Conservation (phyloP, 2,329 filamentous ascomycete species). For the Corniculantispora saksenae region DNA sequence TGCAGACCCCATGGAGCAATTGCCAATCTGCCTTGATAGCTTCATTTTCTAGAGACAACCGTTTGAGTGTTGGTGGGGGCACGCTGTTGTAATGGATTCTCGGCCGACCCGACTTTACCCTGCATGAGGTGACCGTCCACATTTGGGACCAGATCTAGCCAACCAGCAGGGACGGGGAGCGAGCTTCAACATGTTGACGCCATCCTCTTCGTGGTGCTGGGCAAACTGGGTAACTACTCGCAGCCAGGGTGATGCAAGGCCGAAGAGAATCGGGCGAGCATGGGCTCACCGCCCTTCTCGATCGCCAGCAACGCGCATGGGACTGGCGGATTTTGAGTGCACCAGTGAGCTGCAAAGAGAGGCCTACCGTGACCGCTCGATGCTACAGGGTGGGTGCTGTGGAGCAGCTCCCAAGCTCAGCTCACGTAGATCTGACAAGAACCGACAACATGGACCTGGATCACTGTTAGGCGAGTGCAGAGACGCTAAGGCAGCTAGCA, state of each 20-base stretch:
- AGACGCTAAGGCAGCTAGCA: background rate
- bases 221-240: background rate
- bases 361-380: background rate
- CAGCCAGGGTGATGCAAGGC: background rate
- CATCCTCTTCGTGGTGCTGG: background rate
- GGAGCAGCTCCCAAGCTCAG: background rate
- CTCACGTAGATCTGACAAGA: conserved; percentile 15
- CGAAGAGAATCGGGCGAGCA: background rate
- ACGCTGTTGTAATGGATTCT: background rate
- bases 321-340: background rate
- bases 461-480: background rate
- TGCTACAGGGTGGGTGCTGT: background rate
- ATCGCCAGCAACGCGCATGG: background rate
- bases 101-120: background rate
- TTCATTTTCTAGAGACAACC: background rate
- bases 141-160: background rate
- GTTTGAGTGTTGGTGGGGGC: background rate
- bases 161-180: background rate
- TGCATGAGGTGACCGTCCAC: background rate
- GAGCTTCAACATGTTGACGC: background rate
- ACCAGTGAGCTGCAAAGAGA: background rate
- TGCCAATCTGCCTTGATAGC: background rate
- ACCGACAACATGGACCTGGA: conserved; percentile 2
- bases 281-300: conserved; percentile 14
- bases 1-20: background rate